Percentiles rank a stretch among this genome's conserved stretches.
Evolutionary conservation across 2,329 filamentous ascomycete species (phyloP).

Genomic region (Bretziella fagacearum): DNA sequence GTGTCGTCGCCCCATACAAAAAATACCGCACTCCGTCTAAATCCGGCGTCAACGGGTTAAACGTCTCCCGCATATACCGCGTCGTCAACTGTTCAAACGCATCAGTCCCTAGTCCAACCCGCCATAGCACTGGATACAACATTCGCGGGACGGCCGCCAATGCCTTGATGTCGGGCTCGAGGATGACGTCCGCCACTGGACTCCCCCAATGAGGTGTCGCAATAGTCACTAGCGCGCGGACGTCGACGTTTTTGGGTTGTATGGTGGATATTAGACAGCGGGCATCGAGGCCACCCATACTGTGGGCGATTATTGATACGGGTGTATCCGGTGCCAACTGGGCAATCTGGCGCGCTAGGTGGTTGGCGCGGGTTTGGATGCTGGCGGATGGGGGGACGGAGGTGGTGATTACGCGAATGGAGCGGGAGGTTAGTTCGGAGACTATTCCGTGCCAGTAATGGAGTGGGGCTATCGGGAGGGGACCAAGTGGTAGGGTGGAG

Average conservation of each 20-base stretch:
- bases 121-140: constrained; percentile 34
- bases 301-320: constrained; percentile 63
- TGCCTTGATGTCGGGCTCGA: constrained; percentile 27
- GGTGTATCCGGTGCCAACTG: constrained; percentile 26
- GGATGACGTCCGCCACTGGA: constrained; percentile 36
- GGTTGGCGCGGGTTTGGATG: constrained; percentile 42
- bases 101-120: constrained; percentile 37
- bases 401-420: constrained; percentile 40
- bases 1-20: constrained; percentile 40
- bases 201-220: constrained; percentile 39
- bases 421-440: constrained; percentile 36
- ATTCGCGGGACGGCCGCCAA: constrained; percentile 31
- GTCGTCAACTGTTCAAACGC: constrained; percentile 46
- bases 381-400: constrained; percentile 43
- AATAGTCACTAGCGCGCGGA: constrained; percentile 37
- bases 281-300: constrained; percentile 49
- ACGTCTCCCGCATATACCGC: constrained; percentile 38
- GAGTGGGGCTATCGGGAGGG: constrained; percentile 33
- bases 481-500: constrained; percentile 35
- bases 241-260: constrained; percentile 28
- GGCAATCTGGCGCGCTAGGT: constrained; percentile 38
- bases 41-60: constrained; percentile 42
- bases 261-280: constrained; percentile 47
- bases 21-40: constrained; percentile 38
- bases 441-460: constrained; percentile 50